phyloP scores from a whole-genome alignment of 2,329 filamentous ascomycete genomes.

The Tympanopsis confertula region DNA sequence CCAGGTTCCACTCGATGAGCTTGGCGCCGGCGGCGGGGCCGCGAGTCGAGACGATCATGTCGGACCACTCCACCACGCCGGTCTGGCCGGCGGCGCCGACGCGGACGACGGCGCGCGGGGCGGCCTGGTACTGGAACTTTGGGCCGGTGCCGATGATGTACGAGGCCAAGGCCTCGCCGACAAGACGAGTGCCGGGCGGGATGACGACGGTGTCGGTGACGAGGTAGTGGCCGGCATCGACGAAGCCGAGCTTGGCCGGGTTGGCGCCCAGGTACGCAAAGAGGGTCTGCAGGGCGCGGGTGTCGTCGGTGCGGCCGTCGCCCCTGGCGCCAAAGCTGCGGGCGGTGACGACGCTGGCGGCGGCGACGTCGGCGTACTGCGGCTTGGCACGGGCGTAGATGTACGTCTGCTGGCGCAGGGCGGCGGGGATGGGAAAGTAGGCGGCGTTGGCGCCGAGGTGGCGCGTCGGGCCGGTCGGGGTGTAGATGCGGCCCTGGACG shows the following conservation, averaged over 20 bases:
- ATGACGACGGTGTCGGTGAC: slow-evolving; percentile 41
- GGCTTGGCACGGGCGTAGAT: slow-evolving; percentile 70
- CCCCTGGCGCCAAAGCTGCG: slow-evolving; percentile 13
- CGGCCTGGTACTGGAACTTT: slow-evolving; percentile 41
- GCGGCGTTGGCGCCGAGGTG: slow-evolving; percentile 34
- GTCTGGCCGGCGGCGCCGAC: slow-evolving; percentile 50
- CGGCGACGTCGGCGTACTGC: slow-evolving; percentile 52
- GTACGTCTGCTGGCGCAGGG: slow-evolving; percentile 37
- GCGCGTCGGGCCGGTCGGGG: slow-evolving; percentile 25
- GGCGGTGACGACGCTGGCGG: slow-evolving; percentile 37
- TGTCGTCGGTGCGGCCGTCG: slow-evolving; percentile 4
- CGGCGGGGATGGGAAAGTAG: slow-evolving; percentile 32
- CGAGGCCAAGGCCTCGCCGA: slow-evolving; percentile 44
- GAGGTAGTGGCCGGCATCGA: slow-evolving; percentile 50
- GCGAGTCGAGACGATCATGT: slow-evolving; percentile 60
- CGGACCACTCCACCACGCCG: slow-evolving; percentile 59
- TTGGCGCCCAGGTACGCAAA: slow-evolving; percentile 28
- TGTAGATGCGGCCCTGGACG: slow-evolving; percentile 60
- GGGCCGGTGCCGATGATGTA: slow-evolving; percentile 43
- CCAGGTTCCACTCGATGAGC: slow-evolving; percentile 64
- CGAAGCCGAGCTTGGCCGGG: slow-evolving; percentile 40
- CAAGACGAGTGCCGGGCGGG: slow-evolving; percentile 37
- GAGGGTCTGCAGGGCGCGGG: background rate
- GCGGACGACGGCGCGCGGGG: slow-evolving; percentile 53
- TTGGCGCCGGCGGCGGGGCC: slow-evolving; percentile 58